Base-by-base conservation (phyloP, 345 rosid genomes). In the Hibiscus tridactylites region DNA sequence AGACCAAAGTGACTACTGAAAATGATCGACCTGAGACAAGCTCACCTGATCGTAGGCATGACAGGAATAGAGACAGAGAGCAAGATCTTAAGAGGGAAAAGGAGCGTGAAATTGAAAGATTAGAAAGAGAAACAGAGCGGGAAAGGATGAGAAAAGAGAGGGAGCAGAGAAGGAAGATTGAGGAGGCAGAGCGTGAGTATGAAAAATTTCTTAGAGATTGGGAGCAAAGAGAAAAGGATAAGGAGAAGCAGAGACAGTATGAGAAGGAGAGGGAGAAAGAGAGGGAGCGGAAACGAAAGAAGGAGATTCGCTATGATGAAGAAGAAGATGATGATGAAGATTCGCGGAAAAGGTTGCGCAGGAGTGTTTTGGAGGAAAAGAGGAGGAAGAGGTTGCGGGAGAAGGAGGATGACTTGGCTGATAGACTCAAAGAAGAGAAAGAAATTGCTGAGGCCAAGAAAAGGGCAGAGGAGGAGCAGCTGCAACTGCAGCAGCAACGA, bases 191-290 rank as follows among this genome's bases (percentile, higher is more conserved):
- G 78, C 92, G 96, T n/a, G 98, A 85, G 62, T 95, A 85, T 83
- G 98, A 89, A 78, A 76, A 85, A 75, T 88, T 90, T 57, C 92
- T 95, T 64, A 91, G 88, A 85, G 97, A 90, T 61, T 95, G 96
- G 99, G 99, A 92, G 76, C 88, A 88, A 65, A 88, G 96, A 73
- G 99, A 92, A 74, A 90, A 95, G 77, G 97, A 92, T 61, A 95
- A 78, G 77, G 99, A 95, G 80, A 92, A 90, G 79, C 90, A 88
- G 71, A 85, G 96, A 61, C 99, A 90, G 77, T 86, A 90, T 77
- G 99, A 95, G 86, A 90, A 85, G 84, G 98, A 92, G 79, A 90
- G 80, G 76, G 99, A 89, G 71, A 95, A 86, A 83, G 99, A 92
- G 60, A 88, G 86, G 83, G 98, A 92, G 61, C 98, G 86, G 68